phyloP scores from a whole-genome alignment of 1,139 yeast genomes.

The Suhomyces terraborum region DNA sequence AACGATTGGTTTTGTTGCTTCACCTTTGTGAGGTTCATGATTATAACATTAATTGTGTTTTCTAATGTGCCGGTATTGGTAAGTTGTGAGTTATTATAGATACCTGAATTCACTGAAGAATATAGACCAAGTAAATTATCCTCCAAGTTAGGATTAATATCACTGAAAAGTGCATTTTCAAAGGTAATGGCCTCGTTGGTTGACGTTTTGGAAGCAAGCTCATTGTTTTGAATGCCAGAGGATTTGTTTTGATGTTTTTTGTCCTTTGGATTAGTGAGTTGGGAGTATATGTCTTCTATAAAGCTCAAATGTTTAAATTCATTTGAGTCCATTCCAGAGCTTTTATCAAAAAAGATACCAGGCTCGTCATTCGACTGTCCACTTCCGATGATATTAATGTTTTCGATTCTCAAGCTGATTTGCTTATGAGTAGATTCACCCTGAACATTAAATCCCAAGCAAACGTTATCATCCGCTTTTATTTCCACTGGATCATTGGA shows the following conservation, averaged over 20 bases:
- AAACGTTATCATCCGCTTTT: slow-evolving; percentile 74
- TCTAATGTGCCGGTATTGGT: slow-evolving; percentile 57
- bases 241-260: not conserved
- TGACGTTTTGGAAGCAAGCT: not conserved
- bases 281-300: slow-evolving; percentile 40
- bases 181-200: slow-evolving; percentile 25
- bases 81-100: slow-evolving; percentile 62
- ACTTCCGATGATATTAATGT: slow-evolving; percentile 54
- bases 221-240: not conserved
- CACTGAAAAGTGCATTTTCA: slow-evolving; percentile 81
- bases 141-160: slow-evolving; percentile 62
- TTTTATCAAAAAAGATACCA: slow-evolving; percentile 12
- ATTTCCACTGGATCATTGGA: slow-evolving; percentile 66
- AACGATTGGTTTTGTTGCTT: slow-evolving; percentile 43
- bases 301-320: slow-evolving; percentile 48
- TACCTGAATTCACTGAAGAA: slow-evolving; percentile 58
- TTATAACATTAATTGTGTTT: slow-evolving; percentile 32
- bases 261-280: slow-evolving; percentile 16
- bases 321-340: slow-evolving; percentile 22
- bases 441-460: slow-evolving; percentile 90
- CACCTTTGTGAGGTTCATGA: slow-evolving; percentile 32
- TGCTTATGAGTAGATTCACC: slow-evolving; percentile 81
- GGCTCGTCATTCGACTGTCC: slow-evolving; percentile 2
- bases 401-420: slow-evolving; percentile 78
- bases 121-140: slow-evolving; percentile 60